phyloP scores from a whole-genome alignment of 305 asterid species.

The Solanum chacoense region DNA sequence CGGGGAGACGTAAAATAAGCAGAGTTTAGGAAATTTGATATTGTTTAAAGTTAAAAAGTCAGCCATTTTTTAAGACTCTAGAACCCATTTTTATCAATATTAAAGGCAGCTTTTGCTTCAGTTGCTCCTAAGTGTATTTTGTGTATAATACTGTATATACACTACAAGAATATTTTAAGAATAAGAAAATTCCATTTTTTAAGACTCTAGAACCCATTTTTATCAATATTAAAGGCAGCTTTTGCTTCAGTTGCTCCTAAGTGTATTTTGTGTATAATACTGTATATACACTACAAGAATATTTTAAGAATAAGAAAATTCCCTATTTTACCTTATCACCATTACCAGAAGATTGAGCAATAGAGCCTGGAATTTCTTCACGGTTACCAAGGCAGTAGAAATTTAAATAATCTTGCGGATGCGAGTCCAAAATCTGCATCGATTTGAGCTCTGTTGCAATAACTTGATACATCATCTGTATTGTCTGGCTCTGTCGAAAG shows the following conservation, averaged over 20 bases:
- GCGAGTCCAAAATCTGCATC: conserved; percentile 37
- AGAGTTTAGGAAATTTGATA: background rate
- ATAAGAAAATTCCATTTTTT: background rate
- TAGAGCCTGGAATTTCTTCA: conserved; percentile 32
- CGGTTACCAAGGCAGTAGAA: conserved; percentile 88
- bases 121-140: background rate
- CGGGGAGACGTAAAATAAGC: background rate
- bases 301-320: background rate
- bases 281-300: background rate
- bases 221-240: background rate
- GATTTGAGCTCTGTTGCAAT: conserved; percentile 66
- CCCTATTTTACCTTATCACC: conserved; percentile 50
- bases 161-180: background rate
- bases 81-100: background rate
- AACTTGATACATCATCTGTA: conserved; percentile 67
- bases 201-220: background rate
- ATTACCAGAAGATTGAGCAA: conserved; percentile 29
- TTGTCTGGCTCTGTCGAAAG: conserved; percentile 55
- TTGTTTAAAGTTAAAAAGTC: background rate
- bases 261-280: background rate
- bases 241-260: background rate
- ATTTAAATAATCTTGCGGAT: conserved; percentile 73
- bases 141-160: background rate
- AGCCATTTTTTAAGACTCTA: background rate
- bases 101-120: background rate